Base-by-base conservation (phyloP, 2,329 filamentous ascomycete species). In the Fusarium domesticum region DNA sequence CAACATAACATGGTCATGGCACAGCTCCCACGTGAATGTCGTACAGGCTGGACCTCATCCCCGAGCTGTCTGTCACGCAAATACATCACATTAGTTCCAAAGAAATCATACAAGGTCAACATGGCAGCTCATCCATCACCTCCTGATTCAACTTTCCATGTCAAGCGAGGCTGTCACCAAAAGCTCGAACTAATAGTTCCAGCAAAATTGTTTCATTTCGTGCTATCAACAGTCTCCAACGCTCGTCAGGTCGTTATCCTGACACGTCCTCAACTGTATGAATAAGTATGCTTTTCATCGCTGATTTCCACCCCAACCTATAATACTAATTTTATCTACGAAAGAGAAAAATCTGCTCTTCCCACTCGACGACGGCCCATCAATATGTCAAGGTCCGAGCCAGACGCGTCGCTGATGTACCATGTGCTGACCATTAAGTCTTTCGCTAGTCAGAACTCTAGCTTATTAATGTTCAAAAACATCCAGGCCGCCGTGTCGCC, bases 251-350 rank as follows among this genome's bases (percentile, higher is more conserved):
- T 28, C 14, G 23, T 28, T 28, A 10, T 28, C 23, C 23, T 28
- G 23, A 10, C 7, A 10, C 23, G 23, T 12, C 14, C 23, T 28
- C 7, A 10, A 28, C 23, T 28, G 23, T 28, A 28, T 11, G 16
- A 39, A 43, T 44, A 42, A 47, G 39, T 47, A 53, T 49, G 48
- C 53, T 54, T 56, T 53, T 56, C 39, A 44, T 32, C 37, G 15
- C 31, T 37, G 20, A 20, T 35, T 35, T 42, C 43, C 34, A 17
- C 35, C 30, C 35, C 31, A 25, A 30, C 14, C 23, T 43, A 40
- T 54, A 46, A 45, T 51, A 47, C 36, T 40, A 48, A 32, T 37
- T 59, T 42, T 59, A 59, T 60, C 23, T 60, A 59, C 57, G 48
- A 41, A 47, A 52, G 57, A 15, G 40, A 47, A 25, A 14, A 30